A percentile compares a stretch with the other conserved stretches of the same genome.
Conservation (phyloP, 768 basidiomycete species). For the Suillus occidentalis region DNA sequence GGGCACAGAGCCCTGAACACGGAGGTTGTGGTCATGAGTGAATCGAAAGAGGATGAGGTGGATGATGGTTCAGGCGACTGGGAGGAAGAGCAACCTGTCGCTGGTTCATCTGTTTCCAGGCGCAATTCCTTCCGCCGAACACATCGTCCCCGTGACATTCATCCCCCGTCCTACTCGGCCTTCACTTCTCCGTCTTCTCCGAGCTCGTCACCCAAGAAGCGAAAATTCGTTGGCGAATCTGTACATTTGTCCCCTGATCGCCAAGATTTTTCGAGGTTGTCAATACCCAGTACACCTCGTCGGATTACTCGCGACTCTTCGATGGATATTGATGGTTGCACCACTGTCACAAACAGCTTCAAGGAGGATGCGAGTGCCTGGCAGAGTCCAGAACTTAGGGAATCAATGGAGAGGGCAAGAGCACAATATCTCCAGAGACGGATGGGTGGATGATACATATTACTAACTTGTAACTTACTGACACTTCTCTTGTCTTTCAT, state of each 20-base stretch:
- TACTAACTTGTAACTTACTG: slow-evolving; percentile 5
- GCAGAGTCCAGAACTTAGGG: slow-evolving; percentile 66
- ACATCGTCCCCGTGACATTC: slow-evolving; percentile 23
- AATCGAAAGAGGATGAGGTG: slow-evolving; percentile 69
- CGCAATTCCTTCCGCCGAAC: slow-evolving; percentile 25
- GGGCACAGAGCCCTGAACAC: slow-evolving; percentile 73
- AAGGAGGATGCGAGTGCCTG: slow-evolving; percentile 51
- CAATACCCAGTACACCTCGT: slow-evolving; percentile 19
- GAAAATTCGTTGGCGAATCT: slow-evolving; percentile 29
- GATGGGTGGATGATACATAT: neutral
- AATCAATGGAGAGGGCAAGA: slow-evolving; percentile 71
- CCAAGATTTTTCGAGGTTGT: slow-evolving; percentile 15
- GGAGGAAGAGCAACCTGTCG: slow-evolving; percentile 60
- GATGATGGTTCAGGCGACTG: slow-evolving; percentile 76
- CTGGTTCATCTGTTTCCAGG: slow-evolving; percentile 25
- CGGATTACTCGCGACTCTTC: slow-evolving; percentile 31
- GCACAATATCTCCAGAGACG: slow-evolving; percentile 30
- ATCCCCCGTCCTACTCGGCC: slow-evolving; percentile 29
- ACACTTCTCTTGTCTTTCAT: neutral
- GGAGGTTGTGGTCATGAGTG: slow-evolving; percentile 80
- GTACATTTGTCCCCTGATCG: slow-evolving; percentile 24
- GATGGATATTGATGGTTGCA: slow-evolving; percentile 33
- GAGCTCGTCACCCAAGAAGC: slow-evolving; percentile 36
- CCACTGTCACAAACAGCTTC: slow-evolving; percentile 24
- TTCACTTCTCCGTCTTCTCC: slow-evolving; percentile 27